Conservation (phyloP, 2,329 filamentous ascomycete species). For the Diplodia corticola region DNA sequence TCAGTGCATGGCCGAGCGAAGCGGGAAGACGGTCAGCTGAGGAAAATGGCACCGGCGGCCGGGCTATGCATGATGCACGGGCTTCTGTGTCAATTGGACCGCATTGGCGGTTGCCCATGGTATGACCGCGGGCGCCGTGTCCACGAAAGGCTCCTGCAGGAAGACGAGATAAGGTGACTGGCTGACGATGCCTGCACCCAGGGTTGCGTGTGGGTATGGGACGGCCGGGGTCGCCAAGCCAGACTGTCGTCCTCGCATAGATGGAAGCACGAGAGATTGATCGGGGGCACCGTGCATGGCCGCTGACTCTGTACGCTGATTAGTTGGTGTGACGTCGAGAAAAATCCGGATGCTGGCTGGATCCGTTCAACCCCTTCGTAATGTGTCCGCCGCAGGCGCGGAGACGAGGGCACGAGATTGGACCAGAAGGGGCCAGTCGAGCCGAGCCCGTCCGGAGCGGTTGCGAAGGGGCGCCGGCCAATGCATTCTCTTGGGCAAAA, state of each 20-base stretch:
- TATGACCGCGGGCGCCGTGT: constrained; percentile 38
- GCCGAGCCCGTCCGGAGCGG: constrained; percentile 21
- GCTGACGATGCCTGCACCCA: constrained; percentile 39
- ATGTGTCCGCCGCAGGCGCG: constrained; percentile 18
- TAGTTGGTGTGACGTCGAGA: constrained; percentile 23
- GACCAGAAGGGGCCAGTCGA: constrained; percentile 18
- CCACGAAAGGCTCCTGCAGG: constrained; percentile 42
- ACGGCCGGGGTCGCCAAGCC: constrained; percentile 17
- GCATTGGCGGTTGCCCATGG: constrained; percentile 34
- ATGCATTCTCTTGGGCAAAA: constrained; percentile 27
- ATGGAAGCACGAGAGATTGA: constrained; percentile 23
- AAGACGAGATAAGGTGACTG: constrained; percentile 52
- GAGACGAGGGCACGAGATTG: constrained; percentile 15
- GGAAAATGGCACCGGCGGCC: constrained; percentile 35
- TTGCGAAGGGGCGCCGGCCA: constrained; percentile 29
- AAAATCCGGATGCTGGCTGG: constrained; percentile 22
- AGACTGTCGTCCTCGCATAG: constrained; percentile 22
- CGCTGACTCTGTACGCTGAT: constrained; percentile 23
- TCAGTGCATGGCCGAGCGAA: constrained; percentile 37
- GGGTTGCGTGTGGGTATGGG: constrained; percentile 30
- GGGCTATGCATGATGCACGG: constrained; percentile 42
- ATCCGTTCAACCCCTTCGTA: constrained; percentile 22
- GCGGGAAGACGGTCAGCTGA: constrained; percentile 43
- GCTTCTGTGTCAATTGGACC: constrained; percentile 36
- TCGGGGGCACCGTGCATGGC: constrained; percentile 19